Evolutionary conservation across 108 stramenopile genomes (phyloP).

Genomic region (Fragilaria crotonensis): DNA sequence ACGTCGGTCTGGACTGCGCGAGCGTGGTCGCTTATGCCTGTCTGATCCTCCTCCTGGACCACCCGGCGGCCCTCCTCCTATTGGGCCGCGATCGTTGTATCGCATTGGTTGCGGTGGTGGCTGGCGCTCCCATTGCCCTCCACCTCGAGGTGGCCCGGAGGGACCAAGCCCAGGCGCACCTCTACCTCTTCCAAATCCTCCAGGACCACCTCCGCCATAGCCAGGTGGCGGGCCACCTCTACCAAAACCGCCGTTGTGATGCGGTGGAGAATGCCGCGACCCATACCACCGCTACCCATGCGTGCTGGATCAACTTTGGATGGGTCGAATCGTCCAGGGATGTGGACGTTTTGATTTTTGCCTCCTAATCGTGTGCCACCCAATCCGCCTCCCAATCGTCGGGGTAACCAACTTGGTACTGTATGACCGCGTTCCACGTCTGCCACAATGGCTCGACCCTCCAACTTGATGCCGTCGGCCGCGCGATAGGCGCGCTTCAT

Average conservation of each 20-base stretch:
- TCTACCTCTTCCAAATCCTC: slow-evolving; percentile 16
- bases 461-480: slow-evolving; percentile 88
- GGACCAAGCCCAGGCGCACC: slow-evolving; percentile 6
- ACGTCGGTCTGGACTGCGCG: slow-evolving; percentile 3
- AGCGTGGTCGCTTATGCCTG: slow-evolving; percentile 20
- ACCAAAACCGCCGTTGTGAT: neutral
- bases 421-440: slow-evolving; percentile 98
- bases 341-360: slow-evolving; percentile 46
- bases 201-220: slow-evolving; percentile 22
- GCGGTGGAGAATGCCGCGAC: slow-evolving; percentile 14
- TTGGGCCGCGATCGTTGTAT: slow-evolving; percentile 20
- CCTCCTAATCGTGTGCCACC: slow-evolving; percentile 82
- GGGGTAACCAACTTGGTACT: slow-evolving; percentile 90
- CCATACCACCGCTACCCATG: slow-evolving; percentile 16
- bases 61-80: slow-evolving; percentile 22
- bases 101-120: slow-evolving; percentile 21
- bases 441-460: slow-evolving; percentile 82
- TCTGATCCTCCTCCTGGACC: slow-evolving; percentile 8
- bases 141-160: neutral
- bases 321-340: slow-evolving; percentile 71
- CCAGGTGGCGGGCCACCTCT: slow-evolving; percentile 16
- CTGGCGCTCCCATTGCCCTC: slow-evolving; percentile 8
- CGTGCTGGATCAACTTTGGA: slow-evolving; percentile 10
- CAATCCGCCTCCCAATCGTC: slow-evolving; percentile 85
- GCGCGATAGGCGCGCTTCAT: slow-evolving; percentile 86